A percentile compares a stretch with the other conserved stretches of the same genome.
Conservation (phyloP, 2,329 filamentous ascomycete species). For the Aspergillus bombycis region DNA sequence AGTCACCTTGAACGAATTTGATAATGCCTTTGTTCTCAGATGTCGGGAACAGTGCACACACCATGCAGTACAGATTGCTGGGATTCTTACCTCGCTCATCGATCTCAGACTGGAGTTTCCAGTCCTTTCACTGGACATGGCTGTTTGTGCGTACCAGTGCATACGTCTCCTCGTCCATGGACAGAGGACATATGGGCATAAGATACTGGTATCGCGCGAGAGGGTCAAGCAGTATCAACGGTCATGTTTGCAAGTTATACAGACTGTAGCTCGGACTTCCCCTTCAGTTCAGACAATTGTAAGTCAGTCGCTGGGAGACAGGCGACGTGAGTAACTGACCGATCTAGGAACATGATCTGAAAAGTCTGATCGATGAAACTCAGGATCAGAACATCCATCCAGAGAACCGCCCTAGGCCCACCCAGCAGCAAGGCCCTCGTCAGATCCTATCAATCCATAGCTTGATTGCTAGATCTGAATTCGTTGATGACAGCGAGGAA, state of each 20-base stretch:
- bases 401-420: background rate
- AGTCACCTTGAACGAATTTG: background rate
- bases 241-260: background rate
- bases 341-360: background rate
- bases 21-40: background rate
- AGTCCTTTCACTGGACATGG: background rate
- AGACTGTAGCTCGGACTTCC: background rate
- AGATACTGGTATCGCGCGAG: background rate
- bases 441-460: background rate
- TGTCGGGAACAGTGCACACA: background rate
- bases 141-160: background rate
- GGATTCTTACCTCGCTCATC: background rate
- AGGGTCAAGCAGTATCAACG: background rate
- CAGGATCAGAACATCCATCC: background rate
- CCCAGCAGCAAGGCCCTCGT: background rate
- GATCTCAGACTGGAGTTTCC: background rate
- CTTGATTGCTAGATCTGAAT: background rate
- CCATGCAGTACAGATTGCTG: background rate
- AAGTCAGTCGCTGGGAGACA: background rate
- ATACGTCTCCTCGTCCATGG: background rate
- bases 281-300: background rate
- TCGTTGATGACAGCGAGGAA: background rate
- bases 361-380: background rate
- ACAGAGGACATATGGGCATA: background rate
- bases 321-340: background rate